A percentile compares a stretch with the other conserved stretches of the same genome.
phyloP scores from a whole-genome alignment of 345 rosid genomes.

The Hibiscus mutabilis region DNA sequence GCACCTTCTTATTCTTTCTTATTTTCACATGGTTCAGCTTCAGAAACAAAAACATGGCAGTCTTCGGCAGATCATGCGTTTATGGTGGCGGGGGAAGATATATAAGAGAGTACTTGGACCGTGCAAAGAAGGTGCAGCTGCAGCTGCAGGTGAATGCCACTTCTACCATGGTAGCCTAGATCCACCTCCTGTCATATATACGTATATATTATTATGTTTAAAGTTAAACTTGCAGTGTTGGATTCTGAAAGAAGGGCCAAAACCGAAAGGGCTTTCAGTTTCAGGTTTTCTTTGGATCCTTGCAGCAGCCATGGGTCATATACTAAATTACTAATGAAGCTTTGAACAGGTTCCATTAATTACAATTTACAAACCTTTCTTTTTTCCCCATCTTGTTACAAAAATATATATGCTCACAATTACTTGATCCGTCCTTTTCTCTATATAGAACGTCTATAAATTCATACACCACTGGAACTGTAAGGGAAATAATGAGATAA shows the following conservation, averaged over 20 bases:
- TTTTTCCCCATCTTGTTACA: no score
- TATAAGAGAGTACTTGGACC: not conserved
- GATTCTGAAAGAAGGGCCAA: no score
- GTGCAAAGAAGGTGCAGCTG: constrained; percentile 39
- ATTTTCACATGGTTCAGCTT: not conserved
- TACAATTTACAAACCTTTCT: not conserved
- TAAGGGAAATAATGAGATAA: no score
- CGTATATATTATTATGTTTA: not conserved
- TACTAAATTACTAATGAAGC: not conserved
- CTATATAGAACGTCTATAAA: no score
- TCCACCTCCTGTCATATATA: not conserved
- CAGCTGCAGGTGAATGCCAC: constrained; percentile 46
- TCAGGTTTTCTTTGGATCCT: not conserved
- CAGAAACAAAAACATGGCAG: not conserved
- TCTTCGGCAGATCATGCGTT: not conserved
- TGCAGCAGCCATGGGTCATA: not conserved
- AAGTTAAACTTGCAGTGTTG: no score
- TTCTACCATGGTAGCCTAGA: not conserved
- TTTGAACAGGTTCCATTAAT: not conserved
- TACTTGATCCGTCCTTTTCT: no score
- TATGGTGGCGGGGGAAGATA: not conserved
- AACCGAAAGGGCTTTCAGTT: not conserved
- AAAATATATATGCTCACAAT: no score
- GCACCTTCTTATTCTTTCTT: constrained; percentile 28
- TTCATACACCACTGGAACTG: no score